phyloP scores from a whole-genome alignment of 306 rosid genomes.

The Cucurbita maxima region DNA sequence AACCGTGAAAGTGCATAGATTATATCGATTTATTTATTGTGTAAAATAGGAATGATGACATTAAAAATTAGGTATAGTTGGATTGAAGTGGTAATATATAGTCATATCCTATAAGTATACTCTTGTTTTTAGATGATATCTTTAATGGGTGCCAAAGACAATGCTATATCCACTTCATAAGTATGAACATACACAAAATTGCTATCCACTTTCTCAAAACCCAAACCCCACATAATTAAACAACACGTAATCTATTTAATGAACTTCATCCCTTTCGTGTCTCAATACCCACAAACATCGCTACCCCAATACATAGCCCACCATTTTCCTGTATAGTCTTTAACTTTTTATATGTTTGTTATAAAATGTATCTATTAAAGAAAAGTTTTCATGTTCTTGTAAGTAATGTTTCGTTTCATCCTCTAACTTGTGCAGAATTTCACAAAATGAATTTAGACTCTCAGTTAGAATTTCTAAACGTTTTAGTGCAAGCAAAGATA shows the following conservation, averaged over 20 bases:
- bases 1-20: not conserved
- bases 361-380: too few species aligned
- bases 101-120: too few species aligned
- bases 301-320: not conserved
- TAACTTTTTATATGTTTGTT: too few species aligned
- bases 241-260: not conserved
- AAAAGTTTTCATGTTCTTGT: too few species aligned
- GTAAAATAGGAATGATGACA: not conserved
- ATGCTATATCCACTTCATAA: not conserved
- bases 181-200: not conserved
- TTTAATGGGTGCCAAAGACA: not conserved
- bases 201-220: not conserved
- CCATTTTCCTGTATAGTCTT: not conserved
- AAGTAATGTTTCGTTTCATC: too few species aligned
- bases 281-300: constrained; percentile 3
- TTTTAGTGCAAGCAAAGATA: too few species aligned
- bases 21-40: not conserved
- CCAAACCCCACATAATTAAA: not conserved
- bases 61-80: not conserved
- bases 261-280: not conserved
- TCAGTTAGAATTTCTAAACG: too few species aligned
- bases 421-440: too few species aligned
- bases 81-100: not conserved
- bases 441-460: too few species aligned
- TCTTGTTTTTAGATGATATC: too few species aligned